Base-by-base conservation (phyloP, 2,329 filamentous ascomycete genomes). In the Talaromyces marneffei region DNA sequence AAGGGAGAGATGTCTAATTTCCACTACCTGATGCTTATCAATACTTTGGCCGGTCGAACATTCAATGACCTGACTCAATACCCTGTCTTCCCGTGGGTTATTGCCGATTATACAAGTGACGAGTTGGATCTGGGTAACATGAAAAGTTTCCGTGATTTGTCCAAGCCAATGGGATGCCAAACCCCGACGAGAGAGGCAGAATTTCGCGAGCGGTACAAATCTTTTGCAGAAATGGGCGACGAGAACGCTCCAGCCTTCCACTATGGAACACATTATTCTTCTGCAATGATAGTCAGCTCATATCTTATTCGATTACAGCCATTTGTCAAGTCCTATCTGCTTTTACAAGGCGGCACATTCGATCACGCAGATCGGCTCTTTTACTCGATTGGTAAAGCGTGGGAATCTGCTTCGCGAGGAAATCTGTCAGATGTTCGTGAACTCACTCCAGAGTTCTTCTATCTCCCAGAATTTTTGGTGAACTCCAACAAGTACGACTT, bases 1-100 rank as follows among this genome's bases (percentile, higher is more conserved):
- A 89, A 87, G 71, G 94, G 95, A 12, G 94, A 99, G 70, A 91
- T 97, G 55, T 97, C 93, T 14, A 99, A 99, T 74, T 99, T 99
- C 69, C 92, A 97, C 74, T 99, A 99, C 71, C 83, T 99, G 37
- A 99, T 99, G 93, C 87, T 97, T 63, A 87, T 99, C 70, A 99
- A 99, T 71, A 97, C 94, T 0, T 91, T 99, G 84, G 95, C 95
- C 29, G 94, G 94, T 2, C 83, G 94, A 57, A 97, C 94, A 0
- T 99, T 99, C 79, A 99, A 99, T 71, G 94, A 99, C 71, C 80
- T 99, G 18, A 99, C 94, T 0, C 95, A 99, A 70, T 99, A 99
- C 69, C 94, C 94, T 0, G 92, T 99, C 18, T 99, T 99, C 66
- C 94, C 94, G 0, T 99, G 94, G 94, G 88, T 99, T 3, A 79